Percentiles rank a stretch among this genome's conserved stretches.
Evolutionary conservation across 2,329 filamentous ascomycete genomes (phyloP).

Genomic region (Magnaporthiopsis incrustans): DNA sequence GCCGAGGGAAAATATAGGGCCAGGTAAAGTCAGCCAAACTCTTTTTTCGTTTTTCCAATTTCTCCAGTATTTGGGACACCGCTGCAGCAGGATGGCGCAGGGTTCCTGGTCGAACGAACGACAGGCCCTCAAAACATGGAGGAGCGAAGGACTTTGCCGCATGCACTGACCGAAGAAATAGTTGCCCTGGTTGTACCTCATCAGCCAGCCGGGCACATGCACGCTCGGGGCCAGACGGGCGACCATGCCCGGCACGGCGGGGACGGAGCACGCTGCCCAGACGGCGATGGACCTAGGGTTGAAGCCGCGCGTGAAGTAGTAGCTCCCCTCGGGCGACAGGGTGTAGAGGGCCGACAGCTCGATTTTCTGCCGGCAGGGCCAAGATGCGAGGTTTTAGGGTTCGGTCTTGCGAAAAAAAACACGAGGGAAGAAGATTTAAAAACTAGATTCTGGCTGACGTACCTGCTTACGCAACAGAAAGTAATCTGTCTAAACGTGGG

Average conservation of each 20-base stretch:
- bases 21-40: neutral
- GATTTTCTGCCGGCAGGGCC: neutral
- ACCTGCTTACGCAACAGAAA: constrained; percentile 24
- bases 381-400: neutral
- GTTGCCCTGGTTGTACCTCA: constrained; percentile 5
- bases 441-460: constrained; percentile 20
- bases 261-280: constrained; percentile 3
- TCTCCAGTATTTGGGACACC: neutral
- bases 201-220: neutral
- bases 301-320: constrained; percentile 34
- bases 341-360: constrained; percentile 8
- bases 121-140: neutral
- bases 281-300: constrained; percentile 17
- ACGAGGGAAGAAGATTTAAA: neutral
- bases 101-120: neutral
- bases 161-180: constrained; percentile 7
- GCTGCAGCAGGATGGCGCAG: neutral
- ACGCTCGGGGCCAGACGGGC: neutral
- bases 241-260: constrained; percentile 4
- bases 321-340: constrained; percentile 28
- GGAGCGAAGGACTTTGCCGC: neutral
- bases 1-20: neutral
- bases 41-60: too few relatives aligned
- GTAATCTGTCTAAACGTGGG: constrained; percentile 19
- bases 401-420: neutral